Percentiles rank a stretch among this genome's conserved stretches.
Evolutionary conservation across 140 eudicot species (phyloP).

Genomic region (Anethum foeniculum): DNA sequence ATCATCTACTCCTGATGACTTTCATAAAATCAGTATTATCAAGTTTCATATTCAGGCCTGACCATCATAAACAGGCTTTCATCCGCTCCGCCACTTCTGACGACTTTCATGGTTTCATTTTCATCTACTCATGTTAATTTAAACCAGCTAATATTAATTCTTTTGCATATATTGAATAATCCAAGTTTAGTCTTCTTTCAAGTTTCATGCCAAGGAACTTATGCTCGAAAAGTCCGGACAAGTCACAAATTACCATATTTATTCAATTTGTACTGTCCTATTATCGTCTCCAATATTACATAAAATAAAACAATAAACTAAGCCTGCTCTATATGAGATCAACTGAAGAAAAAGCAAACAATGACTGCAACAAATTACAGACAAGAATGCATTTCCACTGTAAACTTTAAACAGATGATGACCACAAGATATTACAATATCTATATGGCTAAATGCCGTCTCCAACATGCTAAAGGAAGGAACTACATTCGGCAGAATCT

Average conservation of each 20-base stretch:
- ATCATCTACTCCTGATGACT: too few relatives aligned
- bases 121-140: conserved; percentile 62
- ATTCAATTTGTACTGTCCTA: background rate
- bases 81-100: conserved; percentile 89
- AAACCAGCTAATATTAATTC: conserved; percentile 1
- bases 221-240: background rate
- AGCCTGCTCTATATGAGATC: background rate
- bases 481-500: background rate
- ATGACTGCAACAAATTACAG: background rate
- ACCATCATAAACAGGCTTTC: too few relatives aligned
- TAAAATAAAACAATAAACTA: background rate
- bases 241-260: background rate
- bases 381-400: background rate
- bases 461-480: background rate
- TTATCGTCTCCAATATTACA: background rate
- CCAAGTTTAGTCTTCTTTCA: background rate
- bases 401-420: background rate
- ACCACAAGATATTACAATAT: background rate
- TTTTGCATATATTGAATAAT: background rate
- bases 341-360: background rate
- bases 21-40: too few relatives aligned
- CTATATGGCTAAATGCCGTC: background rate
- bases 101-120: conserved; percentile 56
- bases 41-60: too few relatives aligned
- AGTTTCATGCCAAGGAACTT: background rate